phyloP scores from a whole-genome alignment of 1,284 basidiomycete species.

The Ustilago nuda region DNA sequence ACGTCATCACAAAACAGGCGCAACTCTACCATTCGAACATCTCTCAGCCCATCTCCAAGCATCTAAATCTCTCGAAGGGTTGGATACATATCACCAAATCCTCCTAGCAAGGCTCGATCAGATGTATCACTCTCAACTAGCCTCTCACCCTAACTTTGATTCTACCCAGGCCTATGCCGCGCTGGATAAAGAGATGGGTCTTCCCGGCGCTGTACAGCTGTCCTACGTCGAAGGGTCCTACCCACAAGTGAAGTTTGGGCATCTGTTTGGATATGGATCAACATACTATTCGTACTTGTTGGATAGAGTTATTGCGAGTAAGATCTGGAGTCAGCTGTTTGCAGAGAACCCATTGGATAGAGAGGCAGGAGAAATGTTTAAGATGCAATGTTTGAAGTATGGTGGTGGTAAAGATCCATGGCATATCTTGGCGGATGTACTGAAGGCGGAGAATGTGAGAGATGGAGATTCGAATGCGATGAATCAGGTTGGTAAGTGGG shows the following conservation, averaged over 20 bases:
- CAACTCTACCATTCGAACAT: conserved; percentile 78
- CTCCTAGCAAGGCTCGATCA: conserved; percentile 91
- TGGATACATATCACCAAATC: conserved; percentile 91
- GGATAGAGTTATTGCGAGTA: conserved; percentile 91
- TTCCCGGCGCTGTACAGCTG: conserved; percentile 29
- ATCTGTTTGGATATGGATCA: conserved; percentile 94
- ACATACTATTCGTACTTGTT: conserved; percentile 98
- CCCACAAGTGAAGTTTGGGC: conserved; percentile 94
- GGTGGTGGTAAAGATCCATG: conserved; percentile 95
- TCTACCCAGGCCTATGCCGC: conserved; percentile 75
- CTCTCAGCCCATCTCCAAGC: conserved; percentile 67
- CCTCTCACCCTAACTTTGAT: conserved; percentile 71
- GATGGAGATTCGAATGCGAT: conserved; percentile 79
- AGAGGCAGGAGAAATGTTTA: conserved; percentile 80
- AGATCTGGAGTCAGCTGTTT: conserved; percentile 86
- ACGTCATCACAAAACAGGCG: conserved; percentile 74
- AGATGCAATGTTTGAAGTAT: conserved; percentile 79
- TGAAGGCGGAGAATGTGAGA: conserved; percentile 68
- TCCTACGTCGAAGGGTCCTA: conserved; percentile 29
- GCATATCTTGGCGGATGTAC: conserved; percentile 84
- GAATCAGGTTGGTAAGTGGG: conserved; percentile 79
- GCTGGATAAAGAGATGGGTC: conserved; percentile 43
- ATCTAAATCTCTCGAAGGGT: conserved; percentile 53
- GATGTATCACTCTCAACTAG: conserved; percentile 80
- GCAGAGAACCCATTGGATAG: conserved; percentile 68